Conservation (phyloP, 106 monocot species). For the Allium sativum region DNA sequence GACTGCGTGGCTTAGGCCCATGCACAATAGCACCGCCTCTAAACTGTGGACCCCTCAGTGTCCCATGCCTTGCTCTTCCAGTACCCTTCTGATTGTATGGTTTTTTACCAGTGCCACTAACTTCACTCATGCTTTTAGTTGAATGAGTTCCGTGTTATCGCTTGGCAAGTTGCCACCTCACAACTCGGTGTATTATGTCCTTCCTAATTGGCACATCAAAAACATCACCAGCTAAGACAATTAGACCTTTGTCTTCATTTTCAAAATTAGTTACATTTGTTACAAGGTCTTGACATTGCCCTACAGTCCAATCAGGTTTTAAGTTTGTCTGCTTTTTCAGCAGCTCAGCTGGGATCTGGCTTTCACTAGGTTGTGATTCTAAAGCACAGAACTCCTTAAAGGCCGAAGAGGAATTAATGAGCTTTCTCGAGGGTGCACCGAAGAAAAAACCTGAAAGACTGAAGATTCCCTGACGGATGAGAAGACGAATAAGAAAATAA, state of each 20-base stretch:
- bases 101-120: constrained; percentile 91
- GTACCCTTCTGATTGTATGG: constrained; percentile 92
- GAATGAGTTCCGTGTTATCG: constrained; percentile 93
- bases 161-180: constrained; percentile 87
- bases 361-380: constrained; percentile 8
- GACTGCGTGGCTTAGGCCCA: constrained; percentile 95
- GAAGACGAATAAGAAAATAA: too few relatives aligned
- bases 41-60: constrained; percentile 89
- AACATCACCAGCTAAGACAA: constrained; percentile 81
- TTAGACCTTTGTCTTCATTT: constrained; percentile 67
- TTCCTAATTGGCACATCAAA: constrained; percentile 87
- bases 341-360: constrained; percentile 27
- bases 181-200: constrained; percentile 75
- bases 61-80: constrained; percentile 90
- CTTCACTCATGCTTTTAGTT: constrained; percentile 87
- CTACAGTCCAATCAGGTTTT: constrained; percentile 26
- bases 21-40: constrained; percentile 81
- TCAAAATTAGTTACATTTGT: constrained; percentile 72
- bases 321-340: constrained; percentile 8
- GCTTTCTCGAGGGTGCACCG: not conserved
- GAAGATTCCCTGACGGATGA: too few relatives aligned
- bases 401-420: not conserved
- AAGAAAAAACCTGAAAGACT: too few relatives aligned
- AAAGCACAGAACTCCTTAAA: constrained; percentile 17
- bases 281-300: constrained; percentile 61